Conservation (phyloP, 805 yeast species). For the Maudiozyma bulderi region DNA sequence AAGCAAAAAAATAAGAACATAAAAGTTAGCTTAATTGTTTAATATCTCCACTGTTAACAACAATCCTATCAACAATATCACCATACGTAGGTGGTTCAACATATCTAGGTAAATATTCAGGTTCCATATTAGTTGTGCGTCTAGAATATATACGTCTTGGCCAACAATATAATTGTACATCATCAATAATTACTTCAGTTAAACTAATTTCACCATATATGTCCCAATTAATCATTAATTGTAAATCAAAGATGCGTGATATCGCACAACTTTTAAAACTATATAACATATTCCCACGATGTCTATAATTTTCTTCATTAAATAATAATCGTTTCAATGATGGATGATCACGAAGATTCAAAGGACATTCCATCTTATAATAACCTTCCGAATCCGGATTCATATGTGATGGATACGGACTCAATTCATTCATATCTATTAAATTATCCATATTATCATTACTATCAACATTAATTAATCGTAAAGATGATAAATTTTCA, state of each 20-base stretch:
- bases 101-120: conserved; percentile 19
- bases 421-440: conserved; percentile 4
- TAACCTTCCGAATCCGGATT: background rate
- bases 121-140: background rate
- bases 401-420: background rate
- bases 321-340: conserved; percentile 16
- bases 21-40: background rate
- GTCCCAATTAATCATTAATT: conserved; percentile 22
- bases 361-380: conserved; percentile 13
- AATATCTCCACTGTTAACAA: conserved; percentile 1
- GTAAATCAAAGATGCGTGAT: conserved; percentile 20
- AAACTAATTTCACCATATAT: conserved; percentile 13
- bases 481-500: conserved; percentile 22
- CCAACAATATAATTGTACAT: conserved; percentile 18
- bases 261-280: conserved; percentile 26
- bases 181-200: conserved; percentile 18
- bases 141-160: background rate
- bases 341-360: conserved; percentile 17
- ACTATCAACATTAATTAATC: conserved; percentile 14
- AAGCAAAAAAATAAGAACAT: background rate
- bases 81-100: conserved; percentile 22
- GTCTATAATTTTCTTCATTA: conserved; percentile 26
- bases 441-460: background rate
- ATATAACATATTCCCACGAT: conserved; percentile 26
- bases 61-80: conserved; percentile 6